Base-by-base conservation (phyloP, 2,329 filamentous ascomycete genomes). In the Erysiphe pulchra region DNA sequence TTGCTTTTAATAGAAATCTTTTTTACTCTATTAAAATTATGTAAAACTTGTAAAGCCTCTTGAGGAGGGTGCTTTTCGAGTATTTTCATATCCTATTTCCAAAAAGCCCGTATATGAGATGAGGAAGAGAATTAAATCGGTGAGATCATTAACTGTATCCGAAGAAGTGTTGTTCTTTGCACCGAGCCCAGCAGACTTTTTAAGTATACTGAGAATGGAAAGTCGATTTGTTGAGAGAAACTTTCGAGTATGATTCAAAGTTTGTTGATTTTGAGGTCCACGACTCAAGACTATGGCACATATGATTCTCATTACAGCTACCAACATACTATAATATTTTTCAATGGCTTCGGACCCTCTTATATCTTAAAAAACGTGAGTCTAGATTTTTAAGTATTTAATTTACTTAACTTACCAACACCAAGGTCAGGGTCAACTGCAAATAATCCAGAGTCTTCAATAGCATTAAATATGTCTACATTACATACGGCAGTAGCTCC, bases 401-500 rank as follows among this genome's bases (percentile, higher is more conserved):
- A 5, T 16, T 8, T 37, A 30, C 42, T 24, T n/a, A 45, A 57
- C 62, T 55, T 57, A 71, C 71, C 70, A 47, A 86, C 75, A 49
- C 92, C 85, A 46, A 98, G 75, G 60, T 98, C 90, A 0, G 90
- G 90, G 59, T 98, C 90, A 12, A 81, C 80, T 9, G 76, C 68
- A 59, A 95, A 98, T 18, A 95, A 69, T n/a, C 76, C 74, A 0
- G 85, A 92, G 47, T 79, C 73, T 50, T 80, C 79, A 28, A 95
- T 65, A 0, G 82, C 71, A 40, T 77, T 72, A 64, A 98, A 87
- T 5, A 98, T 69, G 50, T 87, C 87, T 9, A 83, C 81, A 55
- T 92, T 85, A 38, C 95, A 68, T n/a, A 94, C 75, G 50, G 83
- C 75, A 47, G 78, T 79, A 42, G 90, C 86, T 28, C 90, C 92